Evolutionary conservation across 306 rosid species (phyloP), one percentile per base, ranked within the genome.

Genomic region (Prunus padus): DNA sequence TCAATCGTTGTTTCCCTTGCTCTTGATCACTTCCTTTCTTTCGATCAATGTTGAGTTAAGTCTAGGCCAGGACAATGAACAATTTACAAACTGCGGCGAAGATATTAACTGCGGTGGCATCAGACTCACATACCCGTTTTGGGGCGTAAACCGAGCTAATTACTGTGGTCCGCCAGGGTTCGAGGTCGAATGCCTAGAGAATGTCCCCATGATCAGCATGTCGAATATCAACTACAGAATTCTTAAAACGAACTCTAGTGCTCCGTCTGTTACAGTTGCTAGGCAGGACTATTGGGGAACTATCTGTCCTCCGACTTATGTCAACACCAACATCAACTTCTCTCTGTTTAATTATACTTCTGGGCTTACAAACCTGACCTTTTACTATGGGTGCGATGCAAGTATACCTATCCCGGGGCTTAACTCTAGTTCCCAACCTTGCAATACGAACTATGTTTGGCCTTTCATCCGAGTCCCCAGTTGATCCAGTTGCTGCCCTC

Each of bases 91-190:
- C 18, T 80, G 83, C 67, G n/a, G 42, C 40, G 5, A 28, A 11
- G 1, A 0, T 7, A 67, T 67, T 26, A 28, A 16, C 2, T 80
- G 83, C 16, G 79, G 74, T 2, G 16, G 11, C 9, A 16, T 12
- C 31, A 0, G 3, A 7, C 19, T 80, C 69, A 8, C 65, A 1
- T 75, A 80, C 28, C 84, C 80, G 0, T 80, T 80, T 22, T 80
- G 72, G 80, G 84, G 84, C 16, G 22, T 4, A 1, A 54, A 62
- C 4, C 62, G 84, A 13, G 37, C 73, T 14, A 26, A 12, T 1
- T 52, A 54, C 40, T 80, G 84, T 18, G 84, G 84, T 11, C 56
- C 11, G 42, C 76, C 80, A 0, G 51, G 61, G 25, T 69, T 50
- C 0, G 1, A 28, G 62, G 31, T 71, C 4, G n/a, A 26, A n/a